Evolutionary conservation across 495 filamentous ascomycete genomes (phyloP).

Genomic region (Penicillium daleae): DNA sequence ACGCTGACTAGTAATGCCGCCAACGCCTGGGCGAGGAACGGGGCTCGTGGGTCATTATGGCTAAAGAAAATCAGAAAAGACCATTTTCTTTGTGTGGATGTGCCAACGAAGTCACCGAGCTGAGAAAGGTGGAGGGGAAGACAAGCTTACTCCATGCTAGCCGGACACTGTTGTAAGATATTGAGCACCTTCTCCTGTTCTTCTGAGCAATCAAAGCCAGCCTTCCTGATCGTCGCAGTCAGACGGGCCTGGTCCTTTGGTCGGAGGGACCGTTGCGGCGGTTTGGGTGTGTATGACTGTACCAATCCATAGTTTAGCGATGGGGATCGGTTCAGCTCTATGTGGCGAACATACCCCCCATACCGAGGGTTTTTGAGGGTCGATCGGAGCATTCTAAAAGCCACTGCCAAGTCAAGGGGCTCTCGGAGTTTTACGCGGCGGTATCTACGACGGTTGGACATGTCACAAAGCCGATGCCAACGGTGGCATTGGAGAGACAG

Average conservation of each 20-base stretch:
- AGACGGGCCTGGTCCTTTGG: not conserved
- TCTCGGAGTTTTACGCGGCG: not conserved
- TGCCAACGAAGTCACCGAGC: not conserved
- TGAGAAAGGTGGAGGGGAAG: not conserved
- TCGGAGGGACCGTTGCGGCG: not conserved
- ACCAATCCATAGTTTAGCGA: not conserved
- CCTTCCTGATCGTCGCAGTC: not conserved
- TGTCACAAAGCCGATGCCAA: slow-evolving; percentile 1
- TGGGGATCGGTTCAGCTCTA: slow-evolving; percentile 1
- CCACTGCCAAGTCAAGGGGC: not conserved
- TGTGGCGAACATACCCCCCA: not conserved
- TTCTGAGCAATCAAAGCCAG: not conserved
- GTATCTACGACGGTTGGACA: not conserved
- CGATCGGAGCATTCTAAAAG: slow-evolving; percentile 1
- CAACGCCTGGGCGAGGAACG: not conserved
- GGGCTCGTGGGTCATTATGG: slow-evolving; percentile 1
- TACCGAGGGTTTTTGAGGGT: not conserved
- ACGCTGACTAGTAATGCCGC: not conserved
- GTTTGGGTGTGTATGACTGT: not conserved
- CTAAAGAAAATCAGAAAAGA: not conserved
- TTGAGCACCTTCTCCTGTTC: slow-evolving; percentile 3
- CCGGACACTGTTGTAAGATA: not conserved
- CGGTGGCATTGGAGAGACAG: not conserved
- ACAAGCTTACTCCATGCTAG: not conserved
- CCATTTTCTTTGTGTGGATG: not conserved